Conservation (phyloP, 1,284 basidiomycete species). For the Phlebopus sp. region DNA sequence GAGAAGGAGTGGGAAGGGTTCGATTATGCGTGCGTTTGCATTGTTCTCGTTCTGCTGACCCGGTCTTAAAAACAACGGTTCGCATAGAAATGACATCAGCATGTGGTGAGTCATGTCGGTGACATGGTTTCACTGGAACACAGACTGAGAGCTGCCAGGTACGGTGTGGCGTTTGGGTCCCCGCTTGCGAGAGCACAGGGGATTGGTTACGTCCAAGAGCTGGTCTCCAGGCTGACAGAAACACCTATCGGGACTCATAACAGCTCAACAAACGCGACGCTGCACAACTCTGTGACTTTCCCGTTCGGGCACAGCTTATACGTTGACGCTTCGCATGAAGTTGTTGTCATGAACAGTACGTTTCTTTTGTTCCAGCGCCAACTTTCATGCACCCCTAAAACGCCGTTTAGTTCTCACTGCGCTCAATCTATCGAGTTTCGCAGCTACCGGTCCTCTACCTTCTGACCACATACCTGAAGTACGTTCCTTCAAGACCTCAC, state of each 20-base stretch:
- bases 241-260: constrained; percentile 58
- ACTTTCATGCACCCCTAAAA: not conserved
- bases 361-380: constrained; percentile 2
- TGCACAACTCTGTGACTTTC: constrained; percentile 71
- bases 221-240: constrained; percentile 72
- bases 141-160: constrained; percentile 39
- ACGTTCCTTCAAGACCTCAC: constrained; percentile 59
- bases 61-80: not conserved
- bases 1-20: constrained; percentile 85
- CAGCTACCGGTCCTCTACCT: constrained; percentile 66
- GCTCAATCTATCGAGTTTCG: constrained; percentile 71
- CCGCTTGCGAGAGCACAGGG: constrained; percentile 62
- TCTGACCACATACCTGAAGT: constrained; percentile 65
- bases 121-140: not conserved
- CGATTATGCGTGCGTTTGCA: constrained; percentile 63
- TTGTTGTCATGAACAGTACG: constrained; percentile 71
- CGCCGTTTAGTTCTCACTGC: constrained; percentile 58
- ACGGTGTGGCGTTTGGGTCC: constrained; percentile 73
- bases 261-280: constrained; percentile 54
- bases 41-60: not conserved
- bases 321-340: constrained; percentile 81
- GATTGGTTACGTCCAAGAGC: constrained; percentile 77
- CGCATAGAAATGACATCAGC: constrained; percentile 41
- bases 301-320: constrained; percentile 78
- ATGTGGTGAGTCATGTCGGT: constrained; percentile 43